Base-by-base conservation (phyloP, 805 yeast genomes). In the Metschnikowia borealis region DNA sequence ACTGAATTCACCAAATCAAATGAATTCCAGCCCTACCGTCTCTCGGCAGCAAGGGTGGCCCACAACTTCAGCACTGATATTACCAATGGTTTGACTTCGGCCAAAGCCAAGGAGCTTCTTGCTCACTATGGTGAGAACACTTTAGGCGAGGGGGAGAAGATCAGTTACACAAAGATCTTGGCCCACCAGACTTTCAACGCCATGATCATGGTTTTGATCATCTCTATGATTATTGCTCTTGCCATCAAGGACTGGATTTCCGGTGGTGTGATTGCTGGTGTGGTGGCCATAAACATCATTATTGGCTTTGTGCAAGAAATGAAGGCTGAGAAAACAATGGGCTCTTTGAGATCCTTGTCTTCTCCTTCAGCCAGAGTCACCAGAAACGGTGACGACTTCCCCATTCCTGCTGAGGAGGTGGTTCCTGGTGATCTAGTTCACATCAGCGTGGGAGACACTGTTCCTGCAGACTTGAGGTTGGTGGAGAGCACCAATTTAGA, bases 271-370 rank as follows among this genome's bases (percentile, higher is more conserved):
- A 84, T 86, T 62, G 82, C 80, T 1, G 84, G 79, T 43, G 91
- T 87, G 21, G 80, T 87, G 31, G 63, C 65, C 32, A 73, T 86
- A 49, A 86, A 86, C 61, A 81, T 86, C 35, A 66, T 68, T 29
- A 84, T 86, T 50, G 94, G 94, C 3, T 78, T 83, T 49, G 66
- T 78, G 55, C 94, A 86, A 65, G 92, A 86, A 62, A 75, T 73
- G 61, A 82, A 80, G 55, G 92, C 94, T 1, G 90, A 86, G 55
- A 79, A 84, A 62, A 87, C 92, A 1, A 87, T 86, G 89, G 87
- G 84, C 36, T 83, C 90, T 0, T 75, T 86, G 38, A 76, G 81
- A 53, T 77, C 83, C 0, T 73, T 87, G 47, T 77, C 86, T 47
- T 82, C 89, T 2, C 89, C 92, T 3, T 78, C 84, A 2, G 91